These are phyloP conservation scores for Calonectria fujianensis DNA, from an alignment of 2,329 filamentous ascomycete genomes.

Conservation along the genomic window DNA sequence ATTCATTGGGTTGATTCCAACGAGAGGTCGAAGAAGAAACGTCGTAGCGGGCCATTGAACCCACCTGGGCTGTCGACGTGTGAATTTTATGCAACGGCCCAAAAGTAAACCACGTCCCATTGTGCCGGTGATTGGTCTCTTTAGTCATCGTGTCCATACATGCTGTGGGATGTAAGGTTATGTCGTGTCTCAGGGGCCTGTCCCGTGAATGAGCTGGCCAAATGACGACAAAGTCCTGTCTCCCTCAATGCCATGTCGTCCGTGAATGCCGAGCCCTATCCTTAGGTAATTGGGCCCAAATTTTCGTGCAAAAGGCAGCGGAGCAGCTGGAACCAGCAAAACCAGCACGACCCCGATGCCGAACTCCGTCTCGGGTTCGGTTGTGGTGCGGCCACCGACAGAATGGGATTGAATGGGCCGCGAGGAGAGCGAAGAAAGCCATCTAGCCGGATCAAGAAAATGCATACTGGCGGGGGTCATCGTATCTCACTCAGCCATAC, in stretches of 20 bases:
- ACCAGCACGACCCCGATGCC: slow-evolving; percentile 13
- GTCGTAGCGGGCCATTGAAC: slow-evolving; percentile 29
- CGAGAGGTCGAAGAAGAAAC: slow-evolving; percentile 6
- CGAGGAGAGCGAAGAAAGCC: not conserved
- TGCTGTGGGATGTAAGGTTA: slow-evolving; percentile 25
- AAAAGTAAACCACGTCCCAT: slow-evolving; percentile 24
- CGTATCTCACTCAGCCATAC: slow-evolving; percentile 21
- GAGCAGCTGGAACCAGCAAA: slow-evolving; percentile 2
- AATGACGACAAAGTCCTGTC: slow-evolving; percentile 28
- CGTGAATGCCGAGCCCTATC: slow-evolving; percentile 1
- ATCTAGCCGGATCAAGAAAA: slow-evolving; percentile 19
- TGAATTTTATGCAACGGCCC: slow-evolving; percentile 31
- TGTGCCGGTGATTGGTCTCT: slow-evolving; percentile 33
- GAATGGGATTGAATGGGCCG: not conserved
- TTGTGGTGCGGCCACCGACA: slow-evolving; percentile 18
- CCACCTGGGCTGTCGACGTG: slow-evolving; percentile 36
- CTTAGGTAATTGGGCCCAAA: slow-evolving; percentile 19
- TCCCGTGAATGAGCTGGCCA: slow-evolving; percentile 33
- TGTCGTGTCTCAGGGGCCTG: slow-evolving; percentile 13
- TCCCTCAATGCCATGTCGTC: slow-evolving; percentile 28
- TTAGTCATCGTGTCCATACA: not conserved
- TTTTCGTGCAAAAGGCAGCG: not conserved
- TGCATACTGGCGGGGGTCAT: slow-evolving; percentile 9
- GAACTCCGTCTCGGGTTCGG: slow-evolving; percentile 12
- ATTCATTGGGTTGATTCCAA: slow-evolving; percentile 21